These are phyloP conservation scores for Salix suchowensis DNA, from an alignment of 345 rosid genomes.

Conservation along the genomic window DNA sequence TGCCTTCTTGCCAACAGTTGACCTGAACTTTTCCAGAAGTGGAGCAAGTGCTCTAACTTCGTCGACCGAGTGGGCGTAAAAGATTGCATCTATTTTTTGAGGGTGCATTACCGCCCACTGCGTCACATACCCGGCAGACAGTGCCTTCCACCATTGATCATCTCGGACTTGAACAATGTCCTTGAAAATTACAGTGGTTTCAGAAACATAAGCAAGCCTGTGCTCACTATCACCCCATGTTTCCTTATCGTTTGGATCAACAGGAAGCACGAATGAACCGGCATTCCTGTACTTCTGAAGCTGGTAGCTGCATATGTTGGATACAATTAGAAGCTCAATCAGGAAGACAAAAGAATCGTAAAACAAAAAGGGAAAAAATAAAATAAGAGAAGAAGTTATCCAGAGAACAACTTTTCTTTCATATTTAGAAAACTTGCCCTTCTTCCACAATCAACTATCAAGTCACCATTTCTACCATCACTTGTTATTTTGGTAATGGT, in stretches of 20 bases:
- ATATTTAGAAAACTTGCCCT: neutral
- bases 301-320: constrained; percentile 66
- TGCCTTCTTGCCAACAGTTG: constrained; percentile 84
- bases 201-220: constrained; percentile 88
- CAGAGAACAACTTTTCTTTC: no score
- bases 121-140: constrained; percentile 78
- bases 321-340: constrained; percentile 10
- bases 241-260: constrained; percentile 76
- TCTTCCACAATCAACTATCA: neutral
- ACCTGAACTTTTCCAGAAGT: constrained; percentile 73
- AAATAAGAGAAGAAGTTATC: neutral
- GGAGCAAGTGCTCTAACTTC: constrained; percentile 74
- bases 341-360: neutral
- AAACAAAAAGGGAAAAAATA: neutral
- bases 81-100: constrained; percentile 85
- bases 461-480: neutral
- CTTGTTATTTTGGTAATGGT: neutral
- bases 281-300: constrained; percentile 94
- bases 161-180: constrained; percentile 88
- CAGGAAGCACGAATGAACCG: constrained; percentile 87
- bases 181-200: constrained; percentile 94
- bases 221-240: constrained; percentile 99
- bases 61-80: constrained; percentile 77
- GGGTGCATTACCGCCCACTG: constrained; percentile 98
- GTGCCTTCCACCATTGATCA: constrained; percentile 97